These are phyloP conservation scores for Aspergillus tanneri DNA, from an alignment of 2,329 filamentous ascomycete genomes.

Conservation along the genomic window DNA sequence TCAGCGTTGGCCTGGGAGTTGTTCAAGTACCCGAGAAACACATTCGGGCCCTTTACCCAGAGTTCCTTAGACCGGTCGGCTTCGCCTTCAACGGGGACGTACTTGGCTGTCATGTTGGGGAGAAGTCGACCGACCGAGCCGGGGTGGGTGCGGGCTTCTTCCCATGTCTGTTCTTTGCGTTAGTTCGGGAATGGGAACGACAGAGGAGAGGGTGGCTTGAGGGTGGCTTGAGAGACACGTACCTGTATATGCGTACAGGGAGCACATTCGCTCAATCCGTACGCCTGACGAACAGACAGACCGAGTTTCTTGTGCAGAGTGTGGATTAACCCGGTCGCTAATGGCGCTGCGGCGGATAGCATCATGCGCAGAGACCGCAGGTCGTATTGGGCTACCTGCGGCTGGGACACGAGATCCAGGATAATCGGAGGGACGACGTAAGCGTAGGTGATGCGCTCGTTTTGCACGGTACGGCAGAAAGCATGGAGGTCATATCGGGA, in stretches of 20 bases:
- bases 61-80: conserved; percentile 40
- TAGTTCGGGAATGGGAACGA: not conserved
- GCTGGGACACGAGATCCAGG: conserved; percentile 13
- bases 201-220: not conserved
- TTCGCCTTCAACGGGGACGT: conserved; percentile 9
- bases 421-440: conserved; percentile 17
- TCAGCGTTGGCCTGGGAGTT: conserved; percentile 66
- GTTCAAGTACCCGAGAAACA: conserved; percentile 74
- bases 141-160: conserved; percentile 8
- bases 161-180: conserved; percentile 7
- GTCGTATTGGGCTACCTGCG: conserved; percentile 8
- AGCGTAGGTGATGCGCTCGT: conserved; percentile 15
- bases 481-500: conserved; percentile 13
- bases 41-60: conserved; percentile 73
- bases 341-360: conserved; percentile 14
- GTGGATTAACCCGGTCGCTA: conserved; percentile 14
- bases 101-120: conserved; percentile 20
- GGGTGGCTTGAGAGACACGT: not conserved
- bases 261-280: conserved; percentile 18
- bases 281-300: conserved; percentile 14
- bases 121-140: conserved; percentile 16
- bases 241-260: conserved; percentile 18
- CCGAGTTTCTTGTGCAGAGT: conserved; percentile 8
- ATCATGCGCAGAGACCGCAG: conserved; percentile 16
- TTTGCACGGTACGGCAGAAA: conserved; percentile 15